Percentiles rank a stretch among this genome's conserved stretches.
phyloP scores from a whole-genome alignment of 2,329 filamentous ascomycete species.

The Chrysosporium queenslandicum region DNA sequence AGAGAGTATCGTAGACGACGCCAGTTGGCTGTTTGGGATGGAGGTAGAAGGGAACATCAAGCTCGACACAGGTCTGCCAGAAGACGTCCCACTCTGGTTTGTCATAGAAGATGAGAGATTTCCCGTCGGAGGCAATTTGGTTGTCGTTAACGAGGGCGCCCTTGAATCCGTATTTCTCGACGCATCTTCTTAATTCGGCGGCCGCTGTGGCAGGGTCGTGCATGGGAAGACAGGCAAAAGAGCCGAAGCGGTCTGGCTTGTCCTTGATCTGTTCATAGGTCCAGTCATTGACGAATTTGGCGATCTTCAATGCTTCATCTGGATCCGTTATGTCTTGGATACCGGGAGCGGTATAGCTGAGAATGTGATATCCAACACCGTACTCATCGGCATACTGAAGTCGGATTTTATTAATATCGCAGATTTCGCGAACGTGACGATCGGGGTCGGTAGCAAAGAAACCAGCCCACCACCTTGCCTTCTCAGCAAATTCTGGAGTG shows the following conservation, averaged over 20 bases:
- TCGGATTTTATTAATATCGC: constrained; percentile 37
- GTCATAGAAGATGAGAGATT: constrained; percentile 57
- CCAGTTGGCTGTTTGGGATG: constrained; percentile 52
- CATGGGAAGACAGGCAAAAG: constrained; percentile 37
- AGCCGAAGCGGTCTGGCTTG: constrained; percentile 36
- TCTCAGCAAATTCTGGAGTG: constrained; percentile 49
- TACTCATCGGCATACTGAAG: constrained; percentile 38
- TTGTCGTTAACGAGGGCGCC: constrained; percentile 54
- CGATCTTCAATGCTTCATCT: constrained; percentile 36
- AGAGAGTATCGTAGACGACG: constrained; percentile 48
- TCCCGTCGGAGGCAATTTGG: constrained; percentile 49
- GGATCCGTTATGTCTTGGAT: constrained; percentile 41
- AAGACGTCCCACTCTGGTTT: constrained; percentile 48
- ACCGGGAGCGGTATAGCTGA: constrained; percentile 42
- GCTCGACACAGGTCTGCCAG: constrained; percentile 48
- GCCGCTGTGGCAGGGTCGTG: constrained; percentile 35
- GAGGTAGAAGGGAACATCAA: constrained; percentile 56
- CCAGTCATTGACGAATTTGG: constrained; percentile 41
- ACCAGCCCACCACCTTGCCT: constrained; percentile 51
- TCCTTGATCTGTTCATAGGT: constrained; percentile 36
- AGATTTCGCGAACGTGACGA: constrained; percentile 49
- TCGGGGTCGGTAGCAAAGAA: constrained; percentile 51
- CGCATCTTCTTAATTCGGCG: constrained; percentile 37
- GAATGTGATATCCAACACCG: constrained; percentile 41
- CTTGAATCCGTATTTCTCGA: constrained; percentile 51